Percentiles rank a stretch among this genome's conserved stretches.
These are phyloP conservation scores for Fusarium avenaceum DNA, from an alignment of 2,329 filamentous ascomycete genomes.

Conservation along the genomic window DNA sequence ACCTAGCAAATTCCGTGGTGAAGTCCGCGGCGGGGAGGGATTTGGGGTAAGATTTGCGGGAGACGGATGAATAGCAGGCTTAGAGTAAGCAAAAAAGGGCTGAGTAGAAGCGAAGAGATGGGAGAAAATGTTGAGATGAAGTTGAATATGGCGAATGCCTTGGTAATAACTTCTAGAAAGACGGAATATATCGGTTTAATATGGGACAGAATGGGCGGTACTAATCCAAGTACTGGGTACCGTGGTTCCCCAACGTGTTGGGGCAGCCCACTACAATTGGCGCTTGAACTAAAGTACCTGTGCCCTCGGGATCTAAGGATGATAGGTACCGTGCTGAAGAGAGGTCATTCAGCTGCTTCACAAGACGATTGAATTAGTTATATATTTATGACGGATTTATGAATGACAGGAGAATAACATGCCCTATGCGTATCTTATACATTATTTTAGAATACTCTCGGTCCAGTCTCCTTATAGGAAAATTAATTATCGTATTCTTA, in stretches of 20 bases:
- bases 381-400: neutral
- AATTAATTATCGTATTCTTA: neutral
- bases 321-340: neutral
- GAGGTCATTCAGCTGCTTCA: neutral
- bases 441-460: neutral
- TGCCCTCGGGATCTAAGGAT: neutral
- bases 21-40: constrained; percentile 31
- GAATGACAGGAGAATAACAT: no score
- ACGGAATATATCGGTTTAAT: constrained; percentile 49
- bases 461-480: no score
- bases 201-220: constrained; percentile 7
- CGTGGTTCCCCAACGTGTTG: constrained; percentile 47
- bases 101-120: neutral
- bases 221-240: constrained; percentile 20
- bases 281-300: constrained; percentile 31
- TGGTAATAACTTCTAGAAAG: neutral
- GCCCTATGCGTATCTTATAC: neutral
- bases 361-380: neutral
- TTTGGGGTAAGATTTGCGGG: no score
- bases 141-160: constrained; percentile 8
- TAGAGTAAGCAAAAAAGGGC: constrained; percentile 11
- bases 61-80: constrained; percentile 5
- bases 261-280: constrained; percentile 45
- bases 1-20: neutral
- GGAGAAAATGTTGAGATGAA: neutral